Percentiles rank a stretch among this genome's conserved stretches.
Conservation (phyloP, 2,329 filamentous ascomycete species). For the Colletotrichum higginsianum region DNA sequence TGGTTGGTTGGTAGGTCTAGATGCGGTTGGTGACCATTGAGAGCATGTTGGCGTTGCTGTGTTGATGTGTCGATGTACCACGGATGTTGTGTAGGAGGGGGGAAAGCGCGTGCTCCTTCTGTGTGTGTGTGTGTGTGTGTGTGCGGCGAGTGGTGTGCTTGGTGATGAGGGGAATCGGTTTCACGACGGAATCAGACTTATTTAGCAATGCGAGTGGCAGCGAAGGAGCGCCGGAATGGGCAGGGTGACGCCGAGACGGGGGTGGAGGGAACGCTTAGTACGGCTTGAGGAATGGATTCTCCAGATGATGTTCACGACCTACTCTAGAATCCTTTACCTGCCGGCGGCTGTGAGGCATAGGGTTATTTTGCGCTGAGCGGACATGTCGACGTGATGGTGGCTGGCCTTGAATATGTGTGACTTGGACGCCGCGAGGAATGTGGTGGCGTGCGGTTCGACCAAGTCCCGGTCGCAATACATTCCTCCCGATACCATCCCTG, state of each 20-base stretch:
- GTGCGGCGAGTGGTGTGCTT: neutral
- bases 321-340: neutral
- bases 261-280: constrained; percentile 8
- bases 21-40: neutral
- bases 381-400: neutral
- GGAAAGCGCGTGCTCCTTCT: neutral
- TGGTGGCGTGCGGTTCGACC: neutral
- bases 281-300: neutral
- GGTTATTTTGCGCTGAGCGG: neutral
- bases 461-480: constrained; percentile 1
- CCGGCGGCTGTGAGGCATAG: neutral
- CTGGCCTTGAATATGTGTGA: neutral
- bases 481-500: neutral
- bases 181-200: constrained; percentile 30
- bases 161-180: constrained; percentile 16
- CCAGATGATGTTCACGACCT: neutral
- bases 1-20: neutral
- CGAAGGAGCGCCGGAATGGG: constrained; percentile 13
- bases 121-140: neutral
- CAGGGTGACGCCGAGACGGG: neutral
- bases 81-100: constrained; percentile 4
- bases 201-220: neutral
- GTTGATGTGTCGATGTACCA: neutral
- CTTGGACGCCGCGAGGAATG: neutral
- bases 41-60: neutral